Conservation (phyloP, 2,329 filamentous ascomycete genomes). For the Aureobasidium sp. region DNA sequence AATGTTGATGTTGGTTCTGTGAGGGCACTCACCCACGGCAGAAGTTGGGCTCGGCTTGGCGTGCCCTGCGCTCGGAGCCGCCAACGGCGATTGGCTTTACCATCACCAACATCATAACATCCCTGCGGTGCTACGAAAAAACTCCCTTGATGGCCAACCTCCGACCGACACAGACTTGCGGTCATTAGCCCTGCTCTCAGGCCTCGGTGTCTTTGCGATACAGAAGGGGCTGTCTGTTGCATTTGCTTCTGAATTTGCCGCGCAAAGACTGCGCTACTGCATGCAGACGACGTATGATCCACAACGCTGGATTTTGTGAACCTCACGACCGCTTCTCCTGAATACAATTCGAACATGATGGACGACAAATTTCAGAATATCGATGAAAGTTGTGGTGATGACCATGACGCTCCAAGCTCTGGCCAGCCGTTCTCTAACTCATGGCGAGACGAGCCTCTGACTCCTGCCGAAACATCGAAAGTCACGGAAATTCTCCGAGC, state of each 20-base stretch:
- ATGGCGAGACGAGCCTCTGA: slow-evolving; percentile 21
- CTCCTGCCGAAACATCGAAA: slow-evolving; percentile 23
- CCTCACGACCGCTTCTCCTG: background rate
- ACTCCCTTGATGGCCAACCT: background rate
- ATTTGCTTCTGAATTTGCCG: background rate
- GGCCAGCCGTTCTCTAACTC: slow-evolving; percentile 20
- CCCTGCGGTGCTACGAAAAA: background rate
- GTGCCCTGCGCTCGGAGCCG: background rate
- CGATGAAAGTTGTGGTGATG: background rate
- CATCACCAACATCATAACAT: background rate
- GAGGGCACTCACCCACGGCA: background rate
- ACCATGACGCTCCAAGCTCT: background rate
- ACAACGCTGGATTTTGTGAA: background rate
- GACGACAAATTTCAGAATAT: background rate
- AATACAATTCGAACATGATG: background rate
- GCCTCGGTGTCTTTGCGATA: background rate
- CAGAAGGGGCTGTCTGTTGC: background rate
- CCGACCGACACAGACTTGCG: background rate
- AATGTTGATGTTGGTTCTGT: background rate
- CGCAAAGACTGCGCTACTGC: background rate
- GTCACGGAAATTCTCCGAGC: slow-evolving; percentile 33
- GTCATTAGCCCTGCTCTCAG: background rate
- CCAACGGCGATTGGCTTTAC: slow-evolving; percentile 1
- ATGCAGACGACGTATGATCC: background rate
- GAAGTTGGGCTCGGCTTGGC: background rate